Conservation (phyloP, 2,329 filamentous ascomycete genomes). For the Cladosporium colombiae region DNA sequence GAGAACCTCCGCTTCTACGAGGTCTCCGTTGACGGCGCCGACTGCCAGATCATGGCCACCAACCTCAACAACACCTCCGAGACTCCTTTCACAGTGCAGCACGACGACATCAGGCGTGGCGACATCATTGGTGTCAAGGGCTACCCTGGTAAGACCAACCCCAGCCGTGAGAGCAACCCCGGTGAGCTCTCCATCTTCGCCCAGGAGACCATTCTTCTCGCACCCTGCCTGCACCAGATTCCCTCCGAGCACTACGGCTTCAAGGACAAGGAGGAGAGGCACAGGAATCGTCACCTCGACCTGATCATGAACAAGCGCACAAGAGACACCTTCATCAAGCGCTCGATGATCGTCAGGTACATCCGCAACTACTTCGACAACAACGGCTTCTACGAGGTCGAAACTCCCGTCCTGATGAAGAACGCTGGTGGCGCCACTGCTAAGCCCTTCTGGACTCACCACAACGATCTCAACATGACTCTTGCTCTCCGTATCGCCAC, state of each 20-base stretch:
- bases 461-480: conserved; percentile 94
- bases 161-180: conserved; percentile 69
- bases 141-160: conserved; percentile 80
- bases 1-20: conserved; percentile 92
- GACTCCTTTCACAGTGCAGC: conserved; percentile 79
- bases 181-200: conserved; percentile 96
- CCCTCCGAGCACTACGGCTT: conserved; percentile 91
- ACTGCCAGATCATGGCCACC: conserved; percentile 91
- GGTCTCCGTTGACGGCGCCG: conserved; percentile 70
- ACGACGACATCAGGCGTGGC: conserved; percentile 83
- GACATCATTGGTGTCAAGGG: conserved; percentile 90
- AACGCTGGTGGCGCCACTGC: conserved; percentile 95
- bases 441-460: conserved; percentile 90
- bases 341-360: conserved; percentile 84
- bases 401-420: conserved; percentile 96
- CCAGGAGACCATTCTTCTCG: conserved; percentile 77
- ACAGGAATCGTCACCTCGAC: conserved; percentile 91
- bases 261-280: conserved; percentile 91
- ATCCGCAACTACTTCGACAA: conserved; percentile 83
- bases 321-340: conserved; percentile 78
- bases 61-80: conserved; percentile 72
- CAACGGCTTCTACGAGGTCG: conserved; percentile 88
- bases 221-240: conserved; percentile 87
- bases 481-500: conserved; percentile 94
- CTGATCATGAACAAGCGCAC: conserved; percentile 93